Conservation (phyloP, 805 yeast species). For the Saccharomycopsis schoenii region DNA sequence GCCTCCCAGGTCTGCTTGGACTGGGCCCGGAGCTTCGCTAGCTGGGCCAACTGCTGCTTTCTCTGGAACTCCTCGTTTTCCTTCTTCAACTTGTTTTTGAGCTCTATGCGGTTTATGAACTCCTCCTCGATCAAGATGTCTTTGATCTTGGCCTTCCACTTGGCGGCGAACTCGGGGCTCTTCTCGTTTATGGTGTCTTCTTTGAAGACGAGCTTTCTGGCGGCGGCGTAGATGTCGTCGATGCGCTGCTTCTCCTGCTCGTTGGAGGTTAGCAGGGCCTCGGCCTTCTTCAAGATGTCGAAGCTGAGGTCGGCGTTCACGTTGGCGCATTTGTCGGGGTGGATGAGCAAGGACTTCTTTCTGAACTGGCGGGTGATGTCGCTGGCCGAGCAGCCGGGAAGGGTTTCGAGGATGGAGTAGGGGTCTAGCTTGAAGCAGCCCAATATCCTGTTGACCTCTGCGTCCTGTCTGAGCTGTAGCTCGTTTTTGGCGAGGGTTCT, state of each 20-base stretch:
- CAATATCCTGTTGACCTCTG: constrained; percentile 48
- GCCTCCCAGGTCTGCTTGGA: constrained; percentile 50
- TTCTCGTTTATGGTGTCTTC: constrained; percentile 30
- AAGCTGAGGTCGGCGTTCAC: constrained; percentile 56
- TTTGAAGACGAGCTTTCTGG: constrained; percentile 29
- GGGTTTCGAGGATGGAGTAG: constrained; percentile 41
- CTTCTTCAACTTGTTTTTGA: constrained; percentile 32
- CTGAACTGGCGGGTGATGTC: constrained; percentile 42
- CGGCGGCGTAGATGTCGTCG: constrained; percentile 36
- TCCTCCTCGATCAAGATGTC: constrained; percentile 38
- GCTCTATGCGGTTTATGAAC: constrained; percentile 32
- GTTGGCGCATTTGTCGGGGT: constrained; percentile 56
- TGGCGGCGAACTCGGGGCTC: constrained; percentile 29
- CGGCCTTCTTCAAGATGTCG: constrained; percentile 48
- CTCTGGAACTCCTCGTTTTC: constrained; percentile 30
- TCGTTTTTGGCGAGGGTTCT: constrained; percentile 15
- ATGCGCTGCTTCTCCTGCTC: constrained; percentile 30
- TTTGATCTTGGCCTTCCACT: constrained; percentile 35
- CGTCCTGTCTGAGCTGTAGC: constrained; percentile 27
- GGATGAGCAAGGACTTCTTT: constrained; percentile 52
- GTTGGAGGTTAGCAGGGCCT: constrained; percentile 31
- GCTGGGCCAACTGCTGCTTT: constrained; percentile 24
- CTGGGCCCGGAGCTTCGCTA: constrained; percentile 28
- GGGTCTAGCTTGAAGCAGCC: constrained; percentile 39
- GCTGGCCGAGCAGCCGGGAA: constrained; percentile 30